Evolutionary conservation across 2,329 filamentous ascomycete genomes (phyloP).

Genomic region (Pseudocercospora cruenta): DNA sequence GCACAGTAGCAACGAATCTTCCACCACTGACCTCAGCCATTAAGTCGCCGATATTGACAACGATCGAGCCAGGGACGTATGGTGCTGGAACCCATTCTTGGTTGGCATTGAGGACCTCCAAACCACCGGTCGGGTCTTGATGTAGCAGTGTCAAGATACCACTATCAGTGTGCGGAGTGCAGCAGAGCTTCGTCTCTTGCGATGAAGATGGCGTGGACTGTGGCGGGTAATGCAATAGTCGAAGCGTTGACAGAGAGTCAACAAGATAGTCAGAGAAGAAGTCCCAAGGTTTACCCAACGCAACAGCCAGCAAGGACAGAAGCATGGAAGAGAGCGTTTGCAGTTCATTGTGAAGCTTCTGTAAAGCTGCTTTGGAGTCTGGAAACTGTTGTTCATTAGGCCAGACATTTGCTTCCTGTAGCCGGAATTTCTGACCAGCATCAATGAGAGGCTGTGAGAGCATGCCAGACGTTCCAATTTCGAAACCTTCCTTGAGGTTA

Average conservation of each 20-base stretch:
- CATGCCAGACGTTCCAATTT: constrained; percentile 43
- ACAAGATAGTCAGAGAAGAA: constrained; percentile 49
- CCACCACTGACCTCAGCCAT: constrained; percentile 49
- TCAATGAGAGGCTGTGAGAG: constrained; percentile 7
- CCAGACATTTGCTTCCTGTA: constrained; percentile 50
- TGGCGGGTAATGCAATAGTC: constrained; percentile 51
- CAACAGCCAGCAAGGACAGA: constrained; percentile 45
- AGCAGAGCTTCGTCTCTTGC: constrained; percentile 37
- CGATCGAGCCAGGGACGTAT: constrained; percentile 46
- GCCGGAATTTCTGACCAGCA: constrained; percentile 39
- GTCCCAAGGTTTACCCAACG: constrained; percentile 43
- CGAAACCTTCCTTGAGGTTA: constrained; percentile 54
- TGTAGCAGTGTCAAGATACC: constrained; percentile 54
- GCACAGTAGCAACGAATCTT: constrained; percentile 50
- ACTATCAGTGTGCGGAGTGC: constrained; percentile 52
- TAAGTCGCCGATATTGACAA: constrained; percentile 53
- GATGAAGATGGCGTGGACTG: constrained; percentile 22
- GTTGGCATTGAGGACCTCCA: constrained; percentile 51
- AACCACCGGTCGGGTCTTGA: constrained; percentile 51
- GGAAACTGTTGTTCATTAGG: constrained; percentile 34
- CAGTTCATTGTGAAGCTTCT: constrained; percentile 46
- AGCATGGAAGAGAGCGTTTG: constrained; percentile 45
- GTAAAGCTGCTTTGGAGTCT: constrained; percentile 32
- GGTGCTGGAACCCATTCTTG: constrained; percentile 49
- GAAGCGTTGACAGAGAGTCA: constrained; percentile 49